Evolutionary conservation across 768 basidiomycete species (phyloP).

Genomic region (Amanita exitialis): DNA sequence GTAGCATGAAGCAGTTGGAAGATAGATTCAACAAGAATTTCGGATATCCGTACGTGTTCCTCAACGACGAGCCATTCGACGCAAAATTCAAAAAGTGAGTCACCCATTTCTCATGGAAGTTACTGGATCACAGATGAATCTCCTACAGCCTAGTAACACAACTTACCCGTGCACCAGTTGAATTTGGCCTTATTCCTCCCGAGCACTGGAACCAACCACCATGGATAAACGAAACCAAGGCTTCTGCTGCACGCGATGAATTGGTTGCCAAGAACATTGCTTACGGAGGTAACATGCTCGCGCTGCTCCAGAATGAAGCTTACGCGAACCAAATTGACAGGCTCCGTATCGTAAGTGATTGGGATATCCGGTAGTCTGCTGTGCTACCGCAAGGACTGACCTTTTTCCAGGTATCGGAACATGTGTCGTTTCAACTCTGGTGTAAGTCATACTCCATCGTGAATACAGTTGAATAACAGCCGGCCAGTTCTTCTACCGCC

Average conservation of each 20-base stretch:
- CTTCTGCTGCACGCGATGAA: conserved; percentile 46
- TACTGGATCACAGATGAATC: not conserved
- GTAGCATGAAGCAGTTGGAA: conserved; percentile 71
- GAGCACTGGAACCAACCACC: conserved; percentile 77
- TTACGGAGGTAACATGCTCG: conserved; percentile 44
- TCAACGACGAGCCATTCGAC: conserved; percentile 74
- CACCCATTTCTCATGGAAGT: not conserved
- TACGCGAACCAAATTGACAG: conserved; percentile 23
- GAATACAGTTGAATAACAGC: not conserved
- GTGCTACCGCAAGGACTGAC: not conserved
- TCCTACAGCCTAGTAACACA: conserved; percentile 35
- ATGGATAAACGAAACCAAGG: conserved; percentile 71
- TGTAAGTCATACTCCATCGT: conserved; percentile 29
- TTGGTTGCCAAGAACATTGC: conserved; percentile 65
- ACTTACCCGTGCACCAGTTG: conserved; percentile 51
- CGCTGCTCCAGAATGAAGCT: not conserved
- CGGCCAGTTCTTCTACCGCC: conserved; percentile 77
- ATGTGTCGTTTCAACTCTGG: conserved; percentile 98
- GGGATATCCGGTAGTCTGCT: not conserved
- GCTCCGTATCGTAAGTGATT: conserved; percentile 60
- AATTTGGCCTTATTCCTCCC: conserved; percentile 68
- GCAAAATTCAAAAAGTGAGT: conserved; percentile 60
- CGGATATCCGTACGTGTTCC: conserved; percentile 75
- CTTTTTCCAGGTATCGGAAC: conserved; percentile 61
- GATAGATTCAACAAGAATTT: conserved; percentile 86